A percentile compares a stretch with the other conserved stretches of the same genome.
Conservation (phyloP, 2,329 filamentous ascomycete genomes). For the Aspergillus neoniger region DNA sequence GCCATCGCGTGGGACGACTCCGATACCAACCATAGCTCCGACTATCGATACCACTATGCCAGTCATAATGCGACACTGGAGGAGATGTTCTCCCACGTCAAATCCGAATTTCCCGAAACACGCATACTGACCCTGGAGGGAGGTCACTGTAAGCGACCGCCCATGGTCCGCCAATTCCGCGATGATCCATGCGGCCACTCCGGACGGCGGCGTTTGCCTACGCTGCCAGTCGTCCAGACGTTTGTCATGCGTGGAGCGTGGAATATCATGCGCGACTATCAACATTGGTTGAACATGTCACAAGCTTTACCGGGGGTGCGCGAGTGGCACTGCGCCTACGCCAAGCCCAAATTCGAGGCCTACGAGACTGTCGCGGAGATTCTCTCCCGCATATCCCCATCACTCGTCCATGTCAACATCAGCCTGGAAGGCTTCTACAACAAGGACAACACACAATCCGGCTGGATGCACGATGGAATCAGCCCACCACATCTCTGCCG, state of each 20-base stretch:
- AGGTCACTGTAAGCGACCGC: slow-evolving; percentile 74
- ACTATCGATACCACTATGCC: slow-evolving; percentile 35
- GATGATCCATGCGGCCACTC: slow-evolving; percentile 32
- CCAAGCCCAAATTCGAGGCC: slow-evolving; percentile 72
- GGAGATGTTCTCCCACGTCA: slow-evolving; percentile 67
- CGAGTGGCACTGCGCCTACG: slow-evolving; percentile 59
- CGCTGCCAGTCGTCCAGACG: slow-evolving; percentile 61
- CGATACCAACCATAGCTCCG: slow-evolving; percentile 26
- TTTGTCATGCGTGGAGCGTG: slow-evolving; percentile 74
- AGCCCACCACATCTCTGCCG: slow-evolving; percentile 66
- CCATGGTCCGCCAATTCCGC: slow-evolving; percentile 63
- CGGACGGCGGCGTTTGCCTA: slow-evolving; percentile 44
- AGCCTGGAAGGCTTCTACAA: slow-evolving; percentile 72
- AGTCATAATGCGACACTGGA: slow-evolving; percentile 69
- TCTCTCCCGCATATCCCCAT: slow-evolving; percentile 58
- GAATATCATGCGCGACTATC: slow-evolving; percentile 68
- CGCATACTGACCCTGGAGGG: slow-evolving; percentile 72
- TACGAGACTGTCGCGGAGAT: slow-evolving; percentile 70
- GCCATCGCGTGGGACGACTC: slow-evolving; percentile 30
- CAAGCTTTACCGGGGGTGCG: slow-evolving; percentile 64
- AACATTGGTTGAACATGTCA: slow-evolving; percentile 65
- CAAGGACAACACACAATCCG: slow-evolving; percentile 62
- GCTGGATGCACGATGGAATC: slow-evolving; percentile 48
- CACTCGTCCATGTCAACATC: slow-evolving; percentile 65
- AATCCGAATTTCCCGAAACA: slow-evolving; percentile 59